phyloP scores from a whole-genome alignment of 2,329 filamentous ascomycete species.

The Calonectria leucothoes region DNA sequence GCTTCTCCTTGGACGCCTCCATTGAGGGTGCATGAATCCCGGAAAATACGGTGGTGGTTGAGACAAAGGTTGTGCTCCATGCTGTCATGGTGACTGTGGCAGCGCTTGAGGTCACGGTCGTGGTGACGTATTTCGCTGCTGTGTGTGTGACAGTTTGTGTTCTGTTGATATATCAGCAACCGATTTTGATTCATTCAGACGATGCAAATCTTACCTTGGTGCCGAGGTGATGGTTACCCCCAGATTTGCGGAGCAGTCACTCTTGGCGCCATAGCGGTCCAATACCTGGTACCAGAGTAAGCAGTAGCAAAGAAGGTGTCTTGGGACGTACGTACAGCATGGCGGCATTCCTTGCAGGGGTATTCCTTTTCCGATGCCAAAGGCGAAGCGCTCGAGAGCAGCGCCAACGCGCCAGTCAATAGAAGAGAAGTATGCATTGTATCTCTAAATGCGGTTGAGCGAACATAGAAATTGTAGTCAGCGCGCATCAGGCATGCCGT shows the following conservation, averaged over 20 bases:
- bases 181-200: neutral
- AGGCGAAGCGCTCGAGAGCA: neutral
- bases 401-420: neutral
- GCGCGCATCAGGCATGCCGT: neutral
- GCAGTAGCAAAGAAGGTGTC: too few species aligned
- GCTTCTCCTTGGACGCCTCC: neutral
- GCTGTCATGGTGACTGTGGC: neutral
- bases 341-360: neutral
- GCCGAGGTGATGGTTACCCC: too few species aligned
- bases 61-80: neutral
- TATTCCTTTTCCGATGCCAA: neutral
- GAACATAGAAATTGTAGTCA: neutral
- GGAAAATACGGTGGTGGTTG: neutral
- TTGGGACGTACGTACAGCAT: too few species aligned
- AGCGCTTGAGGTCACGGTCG: neutral
- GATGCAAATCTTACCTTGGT: neutral
- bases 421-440: neutral
- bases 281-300: too few species aligned
- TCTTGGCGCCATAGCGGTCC: too few species aligned
- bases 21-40: neutral
- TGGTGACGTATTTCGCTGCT: neutral
- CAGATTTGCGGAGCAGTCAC: too few species aligned
- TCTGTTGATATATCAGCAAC: neutral
- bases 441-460: neutral
- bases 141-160: neutral